Evolutionary conservation across 164 flowering plant genomes (phyloP), one percentile per base, ranked within the genome.

Genomic region (Vitis riparia): DNA sequence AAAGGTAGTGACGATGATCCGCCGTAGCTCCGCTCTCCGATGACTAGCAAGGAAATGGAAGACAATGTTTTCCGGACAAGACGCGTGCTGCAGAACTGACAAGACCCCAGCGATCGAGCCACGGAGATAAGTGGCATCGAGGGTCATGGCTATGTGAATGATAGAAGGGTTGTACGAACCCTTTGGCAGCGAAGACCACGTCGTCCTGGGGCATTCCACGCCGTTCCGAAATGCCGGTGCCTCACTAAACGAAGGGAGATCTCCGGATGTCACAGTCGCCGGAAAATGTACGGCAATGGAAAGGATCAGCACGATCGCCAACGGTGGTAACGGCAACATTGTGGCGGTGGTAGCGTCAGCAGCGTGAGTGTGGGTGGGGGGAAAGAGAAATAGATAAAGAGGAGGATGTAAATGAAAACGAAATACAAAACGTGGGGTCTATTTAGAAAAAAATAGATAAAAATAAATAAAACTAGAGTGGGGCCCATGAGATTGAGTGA

Each of bases 181-280:
- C 55, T 51, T 62, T 69, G 30, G 49, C 17, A 12, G 3, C 7
- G 79, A 19, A 0, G 81, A 17, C 72, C 70, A 62, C 0, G 61
- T 17, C 62, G 78, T 59, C 32, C 69, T 67, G 17, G 83, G 78
- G 59, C 96, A 90, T 68, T 76, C 75, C 10, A 23, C 12, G 59
- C 86, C 88, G 77, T 90, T 90, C n/a, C 88, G 85, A 68, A 88
- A 90, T 49, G 88, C 86, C 51, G 90, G 91, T 3, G 96, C 96
- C 69, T 90, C 96, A 11, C 79, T 73, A 73, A 86, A 90, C 32
- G 44, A 50, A 7, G 87, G 88, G 63, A 80, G 78, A 2, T 44
- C 73, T 9, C 68, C 55, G 72, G 78, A 11, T 27, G 32, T 10
- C 50, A 56, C 52, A 1, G 15, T 16, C 19, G 30, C 51, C 53